Conservation (phyloP, 495 filamentous ascomycete species). For the Massariosphaeria phaeospora region DNA sequence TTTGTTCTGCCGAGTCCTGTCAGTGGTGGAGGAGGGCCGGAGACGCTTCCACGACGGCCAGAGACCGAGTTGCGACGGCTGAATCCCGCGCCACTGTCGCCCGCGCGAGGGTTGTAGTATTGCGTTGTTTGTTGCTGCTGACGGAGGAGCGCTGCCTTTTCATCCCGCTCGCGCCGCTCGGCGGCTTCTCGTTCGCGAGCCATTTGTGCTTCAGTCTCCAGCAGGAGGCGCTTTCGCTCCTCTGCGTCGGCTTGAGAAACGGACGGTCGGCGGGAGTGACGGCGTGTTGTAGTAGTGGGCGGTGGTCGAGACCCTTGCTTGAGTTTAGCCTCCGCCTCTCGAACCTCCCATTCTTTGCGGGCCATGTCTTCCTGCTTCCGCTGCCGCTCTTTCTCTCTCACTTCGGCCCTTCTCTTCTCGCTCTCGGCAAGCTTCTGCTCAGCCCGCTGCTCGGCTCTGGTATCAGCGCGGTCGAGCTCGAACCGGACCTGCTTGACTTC, state of each 20-base stretch:
- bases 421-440: conserved; percentile 21
- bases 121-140: conserved; percentile 11
- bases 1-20: conserved; percentile 12
- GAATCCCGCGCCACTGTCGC: conserved; percentile 7
- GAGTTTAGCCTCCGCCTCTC: not conserved
- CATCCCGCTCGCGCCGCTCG: conserved; percentile 12
- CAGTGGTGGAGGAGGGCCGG: conserved; percentile 3
- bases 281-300: not conserved
- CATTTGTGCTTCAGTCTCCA: conserved; percentile 12
- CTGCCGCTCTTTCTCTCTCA: conserved; percentile 13
- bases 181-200: conserved; percentile 22
- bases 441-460: conserved; percentile 4
- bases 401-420: conserved; percentile 26
- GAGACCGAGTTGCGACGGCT: conserved; percentile 17
- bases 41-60: conserved; percentile 13
- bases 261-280: conserved; percentile 10
- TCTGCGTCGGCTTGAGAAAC: conserved; percentile 5
- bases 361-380: conserved; percentile 9
- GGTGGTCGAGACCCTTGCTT: conserved; percentile 8
- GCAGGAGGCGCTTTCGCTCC: not conserved
- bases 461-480: conserved; percentile 17
- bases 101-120: conserved; percentile 22
- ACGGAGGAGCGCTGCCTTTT: conserved; percentile 2
- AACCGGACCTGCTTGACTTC: conserved; percentile 18
- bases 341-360: not conserved